Conservation (phyloP, 2,329 filamentous ascomycete genomes). For the Aureobasidium melanogenum region DNA sequence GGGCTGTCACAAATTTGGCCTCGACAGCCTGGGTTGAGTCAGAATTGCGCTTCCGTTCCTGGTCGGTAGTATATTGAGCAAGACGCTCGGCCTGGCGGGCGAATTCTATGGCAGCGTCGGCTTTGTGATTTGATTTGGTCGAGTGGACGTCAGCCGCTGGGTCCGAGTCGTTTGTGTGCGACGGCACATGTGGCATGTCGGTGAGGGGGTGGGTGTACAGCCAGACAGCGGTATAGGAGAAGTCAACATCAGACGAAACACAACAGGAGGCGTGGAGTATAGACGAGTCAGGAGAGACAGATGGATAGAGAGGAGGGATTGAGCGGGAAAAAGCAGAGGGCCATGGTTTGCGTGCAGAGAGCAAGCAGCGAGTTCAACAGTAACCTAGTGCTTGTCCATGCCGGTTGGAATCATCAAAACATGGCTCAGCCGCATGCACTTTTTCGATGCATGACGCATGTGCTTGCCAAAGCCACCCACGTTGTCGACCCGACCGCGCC, state of each 20-base stretch:
- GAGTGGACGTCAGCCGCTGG: not conserved
- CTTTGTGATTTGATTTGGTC: not conserved
- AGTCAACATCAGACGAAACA: not conserved
- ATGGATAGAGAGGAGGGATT: not conserved
- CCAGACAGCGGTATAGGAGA: not conserved
- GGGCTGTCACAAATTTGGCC: constrained; percentile 54
- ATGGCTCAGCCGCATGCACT: not conserved
- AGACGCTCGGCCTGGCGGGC: constrained; percentile 48
- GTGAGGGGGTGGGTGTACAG: not conserved
- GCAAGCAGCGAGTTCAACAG: not conserved
- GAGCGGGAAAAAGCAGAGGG: not conserved
- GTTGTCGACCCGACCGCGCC: not conserved
- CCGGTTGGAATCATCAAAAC: not conserved
- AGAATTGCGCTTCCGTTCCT: constrained; percentile 30
- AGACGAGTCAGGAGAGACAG: not conserved
- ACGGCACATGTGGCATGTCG: constrained; percentile 8
- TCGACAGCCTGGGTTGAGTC: constrained; percentile 49
- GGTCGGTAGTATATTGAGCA: constrained; percentile 30
- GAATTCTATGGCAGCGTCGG: constrained; percentile 39
- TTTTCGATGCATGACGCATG: constrained; percentile 2
- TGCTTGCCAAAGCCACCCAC: not conserved
- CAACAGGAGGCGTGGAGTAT: not conserved
- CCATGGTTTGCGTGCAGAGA: not conserved
- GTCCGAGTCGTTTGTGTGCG: not conserved
- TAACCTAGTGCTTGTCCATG: not conserved